phyloP scores from a whole-genome alignment of 495 filamentous ascomycete genomes.

The Bombardia bombarda region DNA sequence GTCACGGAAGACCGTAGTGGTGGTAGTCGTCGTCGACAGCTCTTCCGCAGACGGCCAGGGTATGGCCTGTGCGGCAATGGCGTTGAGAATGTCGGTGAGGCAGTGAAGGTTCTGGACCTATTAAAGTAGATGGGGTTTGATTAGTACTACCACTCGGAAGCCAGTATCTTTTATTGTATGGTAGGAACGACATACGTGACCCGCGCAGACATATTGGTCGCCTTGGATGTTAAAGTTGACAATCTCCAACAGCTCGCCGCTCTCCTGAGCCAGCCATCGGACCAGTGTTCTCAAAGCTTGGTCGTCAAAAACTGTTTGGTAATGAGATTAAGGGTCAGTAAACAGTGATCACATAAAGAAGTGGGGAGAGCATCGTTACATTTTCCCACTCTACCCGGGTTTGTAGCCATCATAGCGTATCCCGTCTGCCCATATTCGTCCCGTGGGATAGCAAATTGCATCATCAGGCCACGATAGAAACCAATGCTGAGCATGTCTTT shows the following conservation, averaged over 20 bases:
- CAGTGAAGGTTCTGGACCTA: neutral
- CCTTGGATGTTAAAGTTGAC: conserved; percentile 96
- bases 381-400: conserved; percentile 69
- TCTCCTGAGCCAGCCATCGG: conserved; percentile 76
- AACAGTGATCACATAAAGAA: conserved; percentile 62
- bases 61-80: too few relatives aligned
- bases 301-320: conserved; percentile 51
- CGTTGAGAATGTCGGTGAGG: neutral
- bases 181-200: too few relatives aligned
- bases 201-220: conserved; percentile 91
- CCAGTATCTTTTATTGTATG: too few relatives aligned
- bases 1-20: too few relatives aligned
- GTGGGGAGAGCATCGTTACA: conserved; percentile 44
- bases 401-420: conserved; percentile 93
- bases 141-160: too few relatives aligned
- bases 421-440: conserved; percentile 79
- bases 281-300: conserved; percentile 67
- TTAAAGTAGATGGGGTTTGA: neutral
- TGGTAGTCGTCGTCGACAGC: too few relatives aligned
- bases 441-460: conserved; percentile 93
- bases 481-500: conserved; percentile 90
- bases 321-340: neutral
- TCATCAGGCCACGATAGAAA: conserved; percentile 90
- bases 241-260: conserved; percentile 84
- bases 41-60: too few relatives aligned